phyloP scores from a whole-genome alignment of 1,284 basidiomycete genomes.

The Ustilago xerochloae region DNA sequence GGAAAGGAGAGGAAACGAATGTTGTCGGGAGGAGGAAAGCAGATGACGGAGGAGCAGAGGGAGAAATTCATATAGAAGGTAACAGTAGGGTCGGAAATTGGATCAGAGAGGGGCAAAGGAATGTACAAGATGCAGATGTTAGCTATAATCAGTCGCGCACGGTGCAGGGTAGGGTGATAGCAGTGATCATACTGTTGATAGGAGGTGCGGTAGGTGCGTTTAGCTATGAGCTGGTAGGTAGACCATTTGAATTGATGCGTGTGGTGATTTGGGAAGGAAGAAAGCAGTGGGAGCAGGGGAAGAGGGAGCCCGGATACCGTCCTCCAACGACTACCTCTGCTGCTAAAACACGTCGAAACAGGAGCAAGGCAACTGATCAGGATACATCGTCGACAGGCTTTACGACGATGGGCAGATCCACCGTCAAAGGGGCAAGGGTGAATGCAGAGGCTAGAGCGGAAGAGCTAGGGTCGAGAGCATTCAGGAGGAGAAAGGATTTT shows the following conservation, averaged over 20 bases:
- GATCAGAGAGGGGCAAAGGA: conserved; percentile 34
- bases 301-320: conserved; percentile 39
- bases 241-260: conserved; percentile 68
- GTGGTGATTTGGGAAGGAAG: conserved; percentile 67
- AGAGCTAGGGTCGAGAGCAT: conserved; percentile 8
- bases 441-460: conserved; percentile 10
- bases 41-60: conserved; percentile 4
- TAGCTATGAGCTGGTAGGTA: conserved; percentile 63
- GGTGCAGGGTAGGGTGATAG: conserved; percentile 56
- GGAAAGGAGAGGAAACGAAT: conserved; percentile 5
- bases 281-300: conserved; percentile 59
- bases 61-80: conserved; percentile 37
- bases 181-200: conserved; percentile 53
- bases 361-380: too few relatives aligned
- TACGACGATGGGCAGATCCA: conserved; percentile 16
- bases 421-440: conserved; percentile 25
- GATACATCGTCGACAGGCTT: too few relatives aligned
- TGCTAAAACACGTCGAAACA: not conserved
- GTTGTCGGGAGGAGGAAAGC: conserved; percentile 20
- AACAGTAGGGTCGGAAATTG: conserved; percentile 12
- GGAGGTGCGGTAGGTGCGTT: conserved; percentile 65
- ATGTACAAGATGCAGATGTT: conserved; percentile 42
- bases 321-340: not conserved
- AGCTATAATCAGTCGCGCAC: conserved; percentile 62
- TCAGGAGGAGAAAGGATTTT: conserved; percentile 18